Evolutionary conservation across 169 alveolate species (phyloP).

Genomic region (Hammondia hammondi): DNA sequence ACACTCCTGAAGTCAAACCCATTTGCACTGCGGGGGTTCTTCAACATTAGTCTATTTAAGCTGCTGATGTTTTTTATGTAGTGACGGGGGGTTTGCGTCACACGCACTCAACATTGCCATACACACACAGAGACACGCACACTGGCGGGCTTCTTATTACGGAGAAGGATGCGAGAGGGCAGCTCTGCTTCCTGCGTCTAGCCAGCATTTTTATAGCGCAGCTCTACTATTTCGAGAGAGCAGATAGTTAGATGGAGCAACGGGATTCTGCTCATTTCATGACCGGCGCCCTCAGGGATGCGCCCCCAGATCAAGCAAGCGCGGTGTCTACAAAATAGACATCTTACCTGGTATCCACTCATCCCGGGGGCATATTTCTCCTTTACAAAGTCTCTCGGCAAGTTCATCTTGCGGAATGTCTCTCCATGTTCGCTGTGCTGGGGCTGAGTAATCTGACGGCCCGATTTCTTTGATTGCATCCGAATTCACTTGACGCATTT

Average conservation of each 20-base stretch:
- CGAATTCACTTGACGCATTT: not conserved
- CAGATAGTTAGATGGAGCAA: not conserved
- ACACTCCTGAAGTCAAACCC: constrained; percentile 35
- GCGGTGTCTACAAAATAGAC: not conserved
- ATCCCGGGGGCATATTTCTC: constrained; percentile 69
- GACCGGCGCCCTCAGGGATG: not conserved
- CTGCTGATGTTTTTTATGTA: no score
- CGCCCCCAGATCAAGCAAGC: not conserved
- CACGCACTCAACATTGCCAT: not conserved
- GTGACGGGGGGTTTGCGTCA: no score
- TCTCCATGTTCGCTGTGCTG: constrained; percentile 52
- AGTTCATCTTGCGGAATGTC: constrained; percentile 63
- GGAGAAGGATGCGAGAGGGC: no score
- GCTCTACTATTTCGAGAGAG: no score
- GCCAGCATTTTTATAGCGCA: no score
- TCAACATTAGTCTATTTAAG: no score
- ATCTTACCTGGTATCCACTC: constrained; percentile 70
- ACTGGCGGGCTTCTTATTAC: not conserved
- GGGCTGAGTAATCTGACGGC: constrained; percentile 11
- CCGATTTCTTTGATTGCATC: constrained; percentile 31
- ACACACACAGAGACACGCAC: not conserved
- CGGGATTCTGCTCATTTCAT: not conserved
- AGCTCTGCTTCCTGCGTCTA: no score
- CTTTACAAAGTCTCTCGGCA: constrained; percentile 64
- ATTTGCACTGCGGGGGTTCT: no score